phyloP scores from a whole-genome alignment of 495 filamentous ascomycete species.

The Podospora australis region DNA sequence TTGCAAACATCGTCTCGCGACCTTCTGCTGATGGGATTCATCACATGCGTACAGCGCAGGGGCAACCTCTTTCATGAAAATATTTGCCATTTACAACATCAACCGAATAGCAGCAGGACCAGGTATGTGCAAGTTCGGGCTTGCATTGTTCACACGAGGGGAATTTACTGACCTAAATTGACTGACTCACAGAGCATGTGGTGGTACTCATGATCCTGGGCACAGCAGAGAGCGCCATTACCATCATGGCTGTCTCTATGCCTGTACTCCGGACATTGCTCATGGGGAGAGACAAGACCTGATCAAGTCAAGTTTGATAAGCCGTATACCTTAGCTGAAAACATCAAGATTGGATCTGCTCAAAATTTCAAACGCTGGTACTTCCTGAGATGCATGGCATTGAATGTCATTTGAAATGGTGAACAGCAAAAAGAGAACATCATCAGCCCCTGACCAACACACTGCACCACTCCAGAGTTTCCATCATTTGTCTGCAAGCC shows the following conservation, averaged over 20 bases:
- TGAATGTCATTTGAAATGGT: too few species aligned
- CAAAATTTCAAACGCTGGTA: too few species aligned
- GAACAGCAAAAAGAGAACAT: too few species aligned
- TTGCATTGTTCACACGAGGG: too few species aligned
- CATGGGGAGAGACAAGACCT: not conserved
- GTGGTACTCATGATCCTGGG: not conserved
- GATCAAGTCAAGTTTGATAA: not conserved
- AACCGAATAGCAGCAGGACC: not conserved
- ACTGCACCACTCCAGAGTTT: not conserved
- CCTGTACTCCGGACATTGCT: not conserved
- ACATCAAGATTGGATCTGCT: too few species aligned
- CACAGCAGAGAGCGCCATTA: not conserved
- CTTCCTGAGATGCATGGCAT: too few species aligned
- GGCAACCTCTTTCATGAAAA: slow-evolving; percentile 3
- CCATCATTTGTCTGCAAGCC: not conserved
- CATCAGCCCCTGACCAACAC: not conserved
- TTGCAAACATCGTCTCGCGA: not conserved
- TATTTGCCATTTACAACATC: not conserved
- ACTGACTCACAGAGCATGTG: not conserved
- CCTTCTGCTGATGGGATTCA: not conserved
- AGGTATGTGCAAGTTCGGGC: not conserved
- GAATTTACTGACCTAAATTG: not conserved
- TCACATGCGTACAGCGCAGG: slow-evolving; percentile 16
- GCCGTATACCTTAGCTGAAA: not conserved
- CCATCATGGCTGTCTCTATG: not conserved